Evolutionary conservation across 2,329 filamentous ascomycete genomes (phyloP).

Genomic region (Fusarium sp.): DNA sequence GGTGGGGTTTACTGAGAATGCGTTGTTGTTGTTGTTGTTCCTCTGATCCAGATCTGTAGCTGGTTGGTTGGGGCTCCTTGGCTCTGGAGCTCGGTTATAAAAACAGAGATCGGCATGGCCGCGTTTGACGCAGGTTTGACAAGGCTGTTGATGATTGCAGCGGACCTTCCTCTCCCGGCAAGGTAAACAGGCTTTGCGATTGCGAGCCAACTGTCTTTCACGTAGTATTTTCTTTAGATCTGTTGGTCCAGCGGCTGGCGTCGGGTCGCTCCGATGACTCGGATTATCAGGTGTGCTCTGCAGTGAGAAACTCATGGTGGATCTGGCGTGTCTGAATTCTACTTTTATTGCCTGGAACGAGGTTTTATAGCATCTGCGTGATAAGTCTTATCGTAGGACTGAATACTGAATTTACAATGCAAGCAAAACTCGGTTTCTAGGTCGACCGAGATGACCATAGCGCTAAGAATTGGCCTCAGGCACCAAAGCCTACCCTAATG

Average conservation of each 20-base stretch:
- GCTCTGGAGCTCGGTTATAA: background rate
- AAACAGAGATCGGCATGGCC: conserved; percentile 28
- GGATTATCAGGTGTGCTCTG: background rate
- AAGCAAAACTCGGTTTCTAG: no score
- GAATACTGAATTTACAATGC: no score
- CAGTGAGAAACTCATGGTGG: background rate
- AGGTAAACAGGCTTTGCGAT: conserved; percentile 58
- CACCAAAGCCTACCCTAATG: no score
- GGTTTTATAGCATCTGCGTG: no score
- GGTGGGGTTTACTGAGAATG: fast-evolving
- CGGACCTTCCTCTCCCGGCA: conserved; percentile 34
- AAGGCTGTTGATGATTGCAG: conserved; percentile 30
- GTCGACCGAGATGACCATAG: no score
- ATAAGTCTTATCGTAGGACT: no score
- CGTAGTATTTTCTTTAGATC: conserved; percentile 18
- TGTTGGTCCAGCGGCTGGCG: background rate
- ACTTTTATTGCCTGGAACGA: no score
- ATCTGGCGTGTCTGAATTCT: no score
- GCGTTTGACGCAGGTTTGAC: conserved; percentile 29
- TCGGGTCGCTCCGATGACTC: conserved; percentile 7
- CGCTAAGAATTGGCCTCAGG: no score
- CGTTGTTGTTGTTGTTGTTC: fast-evolving
- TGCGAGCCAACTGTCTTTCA: conserved; percentile 28
- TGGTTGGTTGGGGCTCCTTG: background rate
- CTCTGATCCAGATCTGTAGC: fast-evolving